A percentile compares a stretch with the other conserved stretches of the same genome.
These are phyloP conservation scores for Leucocoprinus sp. DNA, from an alignment of 768 basidiomycete genomes.

Conservation along the genomic window DNA sequence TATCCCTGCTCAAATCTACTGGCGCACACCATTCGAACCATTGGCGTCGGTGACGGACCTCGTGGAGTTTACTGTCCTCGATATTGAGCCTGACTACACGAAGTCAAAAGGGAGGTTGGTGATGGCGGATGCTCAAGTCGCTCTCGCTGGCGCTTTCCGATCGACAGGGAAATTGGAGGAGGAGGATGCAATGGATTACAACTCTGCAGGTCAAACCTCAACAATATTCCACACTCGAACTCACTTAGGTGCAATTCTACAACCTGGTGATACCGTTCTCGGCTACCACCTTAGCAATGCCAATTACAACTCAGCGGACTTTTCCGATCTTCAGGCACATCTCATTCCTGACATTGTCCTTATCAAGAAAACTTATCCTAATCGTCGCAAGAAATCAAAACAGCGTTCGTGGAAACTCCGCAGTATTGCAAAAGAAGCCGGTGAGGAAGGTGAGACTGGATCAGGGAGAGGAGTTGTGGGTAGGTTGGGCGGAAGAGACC, in stretches of 20 bases:
- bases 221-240: constrained; percentile 95
- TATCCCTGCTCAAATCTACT: constrained; percentile 70
- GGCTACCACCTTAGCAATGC: constrained; percentile 84
- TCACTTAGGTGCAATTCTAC: constrained; percentile 84
- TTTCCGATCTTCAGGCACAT: constrained; percentile 52
- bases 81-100: constrained; percentile 74
- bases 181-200: constrained; percentile 56
- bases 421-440: constrained; percentile 88
- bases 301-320: constrained; percentile 92
- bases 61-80: constrained; percentile 91
- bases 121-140: constrained; percentile 79
- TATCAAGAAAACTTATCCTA: constrained; percentile 93
- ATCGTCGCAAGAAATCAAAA: constrained; percentile 84
- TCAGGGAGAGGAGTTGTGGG: constrained; percentile 82
- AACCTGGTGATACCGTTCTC: constrained; percentile 89
- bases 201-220: constrained; percentile 47
- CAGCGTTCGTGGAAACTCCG: constrained; percentile 81
- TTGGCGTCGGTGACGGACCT: constrained; percentile 80
- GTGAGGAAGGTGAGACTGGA: constrained; percentile 77
- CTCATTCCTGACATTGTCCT: constrained; percentile 88
- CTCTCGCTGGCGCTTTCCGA: constrained; percentile 71
- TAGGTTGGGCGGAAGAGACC: constrained; percentile 81
- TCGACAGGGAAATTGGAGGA: constrained; percentile 37
- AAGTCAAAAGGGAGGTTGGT: constrained; percentile 67
- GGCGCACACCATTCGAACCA: constrained; percentile 85